Base-by-base conservation (phyloP, 2,329 filamentous ascomycete genomes). In the Fusarium tjaetaba region DNA sequence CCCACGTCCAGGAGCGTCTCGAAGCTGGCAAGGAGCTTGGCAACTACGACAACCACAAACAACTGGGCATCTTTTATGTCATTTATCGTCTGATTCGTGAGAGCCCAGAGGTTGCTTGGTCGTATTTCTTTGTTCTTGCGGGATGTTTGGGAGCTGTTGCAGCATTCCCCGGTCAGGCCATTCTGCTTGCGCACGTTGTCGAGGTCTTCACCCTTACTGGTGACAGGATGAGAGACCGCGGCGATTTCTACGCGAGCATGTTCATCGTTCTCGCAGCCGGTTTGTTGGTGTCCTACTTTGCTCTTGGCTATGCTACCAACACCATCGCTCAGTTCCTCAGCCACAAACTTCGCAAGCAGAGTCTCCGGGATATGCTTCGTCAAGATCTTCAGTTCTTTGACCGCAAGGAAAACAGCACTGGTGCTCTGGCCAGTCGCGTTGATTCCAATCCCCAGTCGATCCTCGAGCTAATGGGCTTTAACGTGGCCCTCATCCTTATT, bases 181-280 rank as follows among this genome's bases (percentile, higher is more conserved):
- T 87, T 59, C 70, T 87, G 15, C 76, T 86, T 39, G 81, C 82
- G 16, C 80, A 80, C 51, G 79, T 85, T 20, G 81, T 85, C 51
- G 80, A 85, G 11, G 82, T 85, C 11, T 86, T 86, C 62, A 81
- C 78, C 5, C 65, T 82, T 5, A 73, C 76, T 10, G 79, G 80
- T 4, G 72, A 80, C 4, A 77, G 70, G 8, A 81, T 84, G 79
- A 77, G 77, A 11, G 68, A 79, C 5, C 76, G 77, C 2, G 88
- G 86, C 14, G 84, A 90, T 74, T 89, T 89, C 73, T 89, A 83
- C 79, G 84, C 87, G 0, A 80, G 84, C 58, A 89, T 90, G 87
- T 89, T 89, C 69, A 84, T 88, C 49, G 81, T 88, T 3, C 73
- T 88, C 42, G 86, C 87, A 7, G 79, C 81, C 7, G 86, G 82